phyloP scores from a whole-genome alignment of 495 filamentous ascomycete species.

The Xylaria grammica region DNA sequence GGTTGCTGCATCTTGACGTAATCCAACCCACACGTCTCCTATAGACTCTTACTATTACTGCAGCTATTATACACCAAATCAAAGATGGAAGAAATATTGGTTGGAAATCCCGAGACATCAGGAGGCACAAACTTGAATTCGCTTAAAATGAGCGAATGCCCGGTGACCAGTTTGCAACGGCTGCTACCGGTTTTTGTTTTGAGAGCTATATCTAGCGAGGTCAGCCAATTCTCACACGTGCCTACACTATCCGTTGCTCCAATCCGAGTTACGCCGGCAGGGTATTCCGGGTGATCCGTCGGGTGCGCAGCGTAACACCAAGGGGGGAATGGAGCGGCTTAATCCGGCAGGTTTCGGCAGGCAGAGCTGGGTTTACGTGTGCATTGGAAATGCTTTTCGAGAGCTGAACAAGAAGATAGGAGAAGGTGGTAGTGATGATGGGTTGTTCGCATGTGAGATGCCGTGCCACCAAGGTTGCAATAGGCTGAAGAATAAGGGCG shows the following conservation, averaged over 20 bases:
- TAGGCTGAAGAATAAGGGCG: conserved; percentile 1
- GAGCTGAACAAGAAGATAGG: not conserved
- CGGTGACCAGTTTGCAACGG: not conserved
- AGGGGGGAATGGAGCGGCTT: conserved; percentile 9
- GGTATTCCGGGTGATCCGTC: conserved; percentile 14
- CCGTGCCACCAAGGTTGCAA: conserved; percentile 4
- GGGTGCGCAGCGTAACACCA: not conserved
- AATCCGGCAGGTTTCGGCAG: conserved; percentile 3
- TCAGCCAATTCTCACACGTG: conserved; percentile 12
- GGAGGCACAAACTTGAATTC: conserved; percentile 8
- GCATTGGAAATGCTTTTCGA: not conserved
- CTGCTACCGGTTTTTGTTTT: not conserved
- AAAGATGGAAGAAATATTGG: not conserved
- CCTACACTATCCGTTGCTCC: not conserved
- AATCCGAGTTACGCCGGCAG: conserved; percentile 7
- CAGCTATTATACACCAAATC: not conserved
- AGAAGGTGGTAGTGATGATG: not conserved
- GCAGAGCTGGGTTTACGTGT: not conserved
- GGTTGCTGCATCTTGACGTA: conserved; percentile 3
- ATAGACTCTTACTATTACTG: not conserved
- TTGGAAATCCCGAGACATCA: not conserved
- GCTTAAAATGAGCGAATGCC: not conserved
- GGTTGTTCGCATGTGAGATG: conserved; percentile 14
- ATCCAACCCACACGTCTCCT: not conserved
- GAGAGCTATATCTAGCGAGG: not conserved